Base-by-base conservation (phyloP, 805 yeast genomes). In the Kazachstania viticola region DNA sequence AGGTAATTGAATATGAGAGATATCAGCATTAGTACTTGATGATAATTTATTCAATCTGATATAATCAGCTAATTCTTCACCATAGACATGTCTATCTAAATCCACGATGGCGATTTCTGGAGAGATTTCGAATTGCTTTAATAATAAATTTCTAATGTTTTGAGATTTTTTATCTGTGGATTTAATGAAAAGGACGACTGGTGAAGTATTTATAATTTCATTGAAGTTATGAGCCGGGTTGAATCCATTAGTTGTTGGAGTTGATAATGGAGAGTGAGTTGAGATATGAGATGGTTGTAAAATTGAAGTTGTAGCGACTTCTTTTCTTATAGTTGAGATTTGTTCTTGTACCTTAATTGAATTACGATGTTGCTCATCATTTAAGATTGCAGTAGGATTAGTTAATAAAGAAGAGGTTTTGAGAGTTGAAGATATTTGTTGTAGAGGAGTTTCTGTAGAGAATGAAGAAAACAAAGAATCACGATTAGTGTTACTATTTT, bases 51-150 rank as follows among this genome's bases (percentile, higher is more conserved):
- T 31, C 13, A 29, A 22, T 14, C 25, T 27, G 33, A 85, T 66
- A 51, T 77, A 78, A 14, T 64, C 67, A 56, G 84, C 94, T 39
- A 87, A 64, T 40, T 67, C 75, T 3, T 59, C 50, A 2, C 95
- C 95, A 49, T 81, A 65, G 25, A 66, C 62, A 53, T 84, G 94
- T 47, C 65, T 67, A 54, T 85, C 94, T 31, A 85, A 63, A 51
- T 87, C 96, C 11, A 85, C 84, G 32, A 80, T 64, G 4, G 67
- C 56, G 1, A 85, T 83, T 27, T 66, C 62, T 3, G 96, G 96
- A 4, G 69, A 67, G 35, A 85, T 70, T 35, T 69, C 71, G 56
- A 83, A 83, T 43, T 72, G 71, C 14, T 67, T 70, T 14, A 57
- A 54, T 32, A 85, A 60, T 28, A 85, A 59, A 22, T 68, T 62